Percentiles rank a stretch among this genome's conserved stretches.
phyloP scores from a whole-genome alignment of 176 grass and related monocot species.

The Saccharum spontaneum region DNA sequence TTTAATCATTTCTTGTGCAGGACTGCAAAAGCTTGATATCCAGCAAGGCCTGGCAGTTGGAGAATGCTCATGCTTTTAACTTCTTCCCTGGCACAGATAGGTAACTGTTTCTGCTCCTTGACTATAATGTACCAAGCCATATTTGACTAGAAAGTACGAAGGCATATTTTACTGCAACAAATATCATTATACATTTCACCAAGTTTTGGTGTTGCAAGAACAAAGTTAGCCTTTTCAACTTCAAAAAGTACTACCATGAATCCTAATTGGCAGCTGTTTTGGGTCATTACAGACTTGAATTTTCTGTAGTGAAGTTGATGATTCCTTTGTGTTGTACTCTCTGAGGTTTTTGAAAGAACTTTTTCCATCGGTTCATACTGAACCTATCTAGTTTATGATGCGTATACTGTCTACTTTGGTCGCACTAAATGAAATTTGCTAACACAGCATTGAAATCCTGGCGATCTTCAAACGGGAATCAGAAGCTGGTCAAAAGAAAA shows the following conservation, averaged over 20 bases:
- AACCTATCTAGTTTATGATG: background rate
- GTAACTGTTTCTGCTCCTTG: constrained; percentile 34
- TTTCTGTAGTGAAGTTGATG: background rate
- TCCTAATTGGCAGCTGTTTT: background rate
- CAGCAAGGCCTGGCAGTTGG: constrained; percentile 82
- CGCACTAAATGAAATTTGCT: constrained; percentile 31
- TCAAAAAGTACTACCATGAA: background rate
- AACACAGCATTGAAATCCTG: constrained; percentile 75
- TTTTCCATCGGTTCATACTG: background rate
- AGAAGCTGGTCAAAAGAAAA: constrained; percentile 58
- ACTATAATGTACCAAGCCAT: background rate
- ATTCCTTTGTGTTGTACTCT: background rate
- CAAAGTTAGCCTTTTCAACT: background rate
- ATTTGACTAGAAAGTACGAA: background rate
- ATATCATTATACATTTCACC: constrained; percentile 5
- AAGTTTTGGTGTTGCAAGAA: background rate
- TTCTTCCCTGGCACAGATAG: constrained; percentile 98
- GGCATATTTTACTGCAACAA: background rate
- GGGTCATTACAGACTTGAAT: constrained; percentile 11
- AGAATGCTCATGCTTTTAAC: constrained; percentile 95
- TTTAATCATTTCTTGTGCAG: constrained; percentile 53
- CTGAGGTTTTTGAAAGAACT: background rate
- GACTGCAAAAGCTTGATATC: constrained; percentile 80
- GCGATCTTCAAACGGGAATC: constrained; percentile 79
- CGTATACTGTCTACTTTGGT: background rate